Conservation (phyloP, 2,329 filamentous ascomycete genomes). For the Ceratocystis destructans region DNA sequence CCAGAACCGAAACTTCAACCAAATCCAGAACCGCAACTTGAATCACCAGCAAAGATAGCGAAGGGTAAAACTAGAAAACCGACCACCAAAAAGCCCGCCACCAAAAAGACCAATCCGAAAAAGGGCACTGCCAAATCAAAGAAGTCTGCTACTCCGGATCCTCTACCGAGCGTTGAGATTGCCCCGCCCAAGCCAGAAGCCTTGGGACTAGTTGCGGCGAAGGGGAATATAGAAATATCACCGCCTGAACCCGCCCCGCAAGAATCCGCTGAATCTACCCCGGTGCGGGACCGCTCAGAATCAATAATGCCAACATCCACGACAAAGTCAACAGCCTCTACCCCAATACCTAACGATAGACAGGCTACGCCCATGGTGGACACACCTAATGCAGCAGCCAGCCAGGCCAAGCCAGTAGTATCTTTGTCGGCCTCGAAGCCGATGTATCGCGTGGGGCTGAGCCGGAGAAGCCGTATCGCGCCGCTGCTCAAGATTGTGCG, state of each 20-base stretch:
- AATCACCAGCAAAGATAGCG: background rate
- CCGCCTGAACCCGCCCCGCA: background rate
- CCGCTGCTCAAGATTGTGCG: conserved; percentile 38
- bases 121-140: conserved; percentile 20
- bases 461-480: conserved; percentile 37
- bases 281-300: background rate
- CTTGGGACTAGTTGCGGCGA: background rate
- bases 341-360: background rate
- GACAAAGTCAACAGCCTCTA: background rate
- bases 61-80: background rate
- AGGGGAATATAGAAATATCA: conserved; percentile 3
- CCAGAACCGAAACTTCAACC: background rate
- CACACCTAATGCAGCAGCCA: conserved; percentile 15
- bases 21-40: background rate
- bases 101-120: conserved; percentile 25
- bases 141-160: background rate
- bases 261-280: background rate
- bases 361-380: background rate
- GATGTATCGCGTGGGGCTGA: conserved; percentile 38
- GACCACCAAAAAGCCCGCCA: conserved; percentile 14
- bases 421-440: conserved; percentile 24
- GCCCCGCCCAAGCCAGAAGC: background rate
- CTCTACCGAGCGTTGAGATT: background rate
- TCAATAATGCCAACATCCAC: conserved; percentile 3
- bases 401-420: conserved; percentile 11